These are phyloP conservation scores for Cokeromyces recurvatus DNA, from an alignment of 371 early-diverging fungal genomes.

Conservation along the genomic window DNA sequence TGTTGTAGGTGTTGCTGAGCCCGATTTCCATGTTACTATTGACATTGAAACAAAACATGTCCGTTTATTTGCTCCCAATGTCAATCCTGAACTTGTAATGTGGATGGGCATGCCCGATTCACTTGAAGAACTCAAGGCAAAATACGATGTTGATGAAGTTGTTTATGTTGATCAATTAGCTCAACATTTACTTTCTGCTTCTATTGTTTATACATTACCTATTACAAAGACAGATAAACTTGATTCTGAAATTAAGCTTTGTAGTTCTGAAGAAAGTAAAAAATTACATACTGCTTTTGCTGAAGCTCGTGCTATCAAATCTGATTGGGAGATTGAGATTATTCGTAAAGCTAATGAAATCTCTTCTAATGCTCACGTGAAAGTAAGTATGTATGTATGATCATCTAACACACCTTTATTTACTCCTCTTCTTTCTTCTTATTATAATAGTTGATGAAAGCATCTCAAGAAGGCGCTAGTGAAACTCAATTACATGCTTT, in stretches of 20 bases:
- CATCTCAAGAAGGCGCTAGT: constrained; percentile 51
- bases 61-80: constrained; percentile 63
- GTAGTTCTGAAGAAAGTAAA: constrained; percentile 23
- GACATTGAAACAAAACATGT: constrained; percentile 62
- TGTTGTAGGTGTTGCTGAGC: constrained; percentile 62
- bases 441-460: constrained; percentile 74
- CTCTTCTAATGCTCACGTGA: constrained; percentile 74
- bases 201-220: constrained; percentile 35
- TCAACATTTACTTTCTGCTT: constrained; percentile 21
- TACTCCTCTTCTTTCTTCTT: too few species aligned
- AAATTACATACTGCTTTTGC: constrained; percentile 56
- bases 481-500: constrained; percentile 74
- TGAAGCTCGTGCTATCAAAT: constrained; percentile 78
- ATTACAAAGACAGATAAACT: constrained; percentile 10
- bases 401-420: not conserved
- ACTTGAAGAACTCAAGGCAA: constrained; percentile 37
- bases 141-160: constrained; percentile 66
- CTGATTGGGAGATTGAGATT: constrained; percentile 67
- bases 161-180: constrained; percentile 38
- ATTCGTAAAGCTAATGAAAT: constrained; percentile 77
- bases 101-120: constrained; percentile 77
- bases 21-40: constrained; percentile 69
- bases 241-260: constrained; percentile 11
- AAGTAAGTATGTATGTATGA: constrained; percentile 18
- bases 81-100: constrained; percentile 73